phyloP scores from a whole-genome alignment of 2,329 filamentous ascomycete species.

The Penicillium sp. region DNA sequence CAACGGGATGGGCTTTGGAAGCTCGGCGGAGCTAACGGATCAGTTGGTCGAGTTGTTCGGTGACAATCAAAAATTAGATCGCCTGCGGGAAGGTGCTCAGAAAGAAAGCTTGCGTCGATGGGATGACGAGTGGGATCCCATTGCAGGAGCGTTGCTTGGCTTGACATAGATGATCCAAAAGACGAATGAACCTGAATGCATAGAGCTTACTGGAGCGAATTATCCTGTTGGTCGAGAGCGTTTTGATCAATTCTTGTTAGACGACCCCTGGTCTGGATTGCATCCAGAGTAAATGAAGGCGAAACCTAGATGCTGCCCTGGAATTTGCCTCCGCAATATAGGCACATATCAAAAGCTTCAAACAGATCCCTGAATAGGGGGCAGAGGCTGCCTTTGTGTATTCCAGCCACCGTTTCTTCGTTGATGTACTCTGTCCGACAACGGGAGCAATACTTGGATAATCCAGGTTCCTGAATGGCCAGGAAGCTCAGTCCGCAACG shows the following conservation, averaged over 20 bases:
- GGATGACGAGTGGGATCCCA: constrained; percentile 90
- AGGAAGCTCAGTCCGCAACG: constrained; percentile 62
- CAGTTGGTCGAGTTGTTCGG: constrained; percentile 71
- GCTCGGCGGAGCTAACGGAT: constrained; percentile 67
- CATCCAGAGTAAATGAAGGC: background rate
- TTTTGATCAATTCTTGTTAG: background rate
- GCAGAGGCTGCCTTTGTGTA: constrained; percentile 27
- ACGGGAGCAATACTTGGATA: constrained; percentile 60
- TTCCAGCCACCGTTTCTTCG: constrained; percentile 45
- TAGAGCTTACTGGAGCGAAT: background rate
- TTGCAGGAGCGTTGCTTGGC: constrained; percentile 75
- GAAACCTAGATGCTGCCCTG: constrained; percentile 25
- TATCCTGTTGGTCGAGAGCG: background rate
- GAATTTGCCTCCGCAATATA: constrained; percentile 46
- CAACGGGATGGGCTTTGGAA: constrained; percentile 86
- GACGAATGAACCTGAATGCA: background rate
- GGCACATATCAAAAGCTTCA: constrained; percentile 44
- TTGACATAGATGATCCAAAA: constrained; percentile 33
- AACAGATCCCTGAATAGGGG: constrained; percentile 34
- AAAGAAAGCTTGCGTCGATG: constrained; percentile 78
- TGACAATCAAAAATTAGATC: constrained; percentile 61
- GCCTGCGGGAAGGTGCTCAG: constrained; percentile 71
- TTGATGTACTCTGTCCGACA: constrained; percentile 58
- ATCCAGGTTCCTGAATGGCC: constrained; percentile 60
- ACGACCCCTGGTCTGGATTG: background rate